Conservation (phyloP, 495 filamentous ascomycete genomes). For the Apiosordaria backusii region DNA sequence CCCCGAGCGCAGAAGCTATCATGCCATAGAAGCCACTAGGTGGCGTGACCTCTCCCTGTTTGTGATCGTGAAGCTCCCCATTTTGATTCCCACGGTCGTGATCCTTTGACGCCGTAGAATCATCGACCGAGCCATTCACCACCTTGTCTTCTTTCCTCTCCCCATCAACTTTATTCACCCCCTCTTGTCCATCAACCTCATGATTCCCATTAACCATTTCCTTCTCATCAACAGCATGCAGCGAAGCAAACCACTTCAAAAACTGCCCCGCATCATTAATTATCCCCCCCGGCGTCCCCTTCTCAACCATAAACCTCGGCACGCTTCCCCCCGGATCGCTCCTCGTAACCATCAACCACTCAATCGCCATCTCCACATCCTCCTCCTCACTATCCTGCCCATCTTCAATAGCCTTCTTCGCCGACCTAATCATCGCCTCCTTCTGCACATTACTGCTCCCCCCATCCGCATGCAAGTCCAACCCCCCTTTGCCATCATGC, state of each 20-base stretch:
- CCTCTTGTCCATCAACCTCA: slow-evolving; percentile 25
- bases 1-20: slow-evolving; percentile 43
- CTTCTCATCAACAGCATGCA: slow-evolving; percentile 17
- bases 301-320: slow-evolving; percentile 90
- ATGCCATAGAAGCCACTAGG: slow-evolving; percentile 51
- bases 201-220: slow-evolving; percentile 29
- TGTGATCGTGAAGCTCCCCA: neutral
- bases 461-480: neutral
- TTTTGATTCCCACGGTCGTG: neutral
- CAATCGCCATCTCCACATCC: slow-evolving; percentile 59
- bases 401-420: slow-evolving; percentile 19
- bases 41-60: slow-evolving; percentile 37
- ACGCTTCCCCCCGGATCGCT: slow-evolving; percentile 91
- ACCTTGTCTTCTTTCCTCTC: neutral
- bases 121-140: neutral
- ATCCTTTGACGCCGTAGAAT: neutral
- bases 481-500: slow-evolving; percentile 25
- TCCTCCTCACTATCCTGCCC: slow-evolving; percentile 29
- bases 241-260: slow-evolving; percentile 68
- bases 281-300: slow-evolving; percentile 82
- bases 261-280: slow-evolving; percentile 80
- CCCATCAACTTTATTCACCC: slow-evolving; percentile 22
- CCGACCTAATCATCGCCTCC: slow-evolving; percentile 33
- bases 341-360: slow-evolving; percentile 97
- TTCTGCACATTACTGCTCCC: slow-evolving; percentile 22